Evolutionary conservation across 257 asterid genomes (phyloP), one percentile per base, ranked within the genome.

Genomic region (Capsicum chinense): DNA sequence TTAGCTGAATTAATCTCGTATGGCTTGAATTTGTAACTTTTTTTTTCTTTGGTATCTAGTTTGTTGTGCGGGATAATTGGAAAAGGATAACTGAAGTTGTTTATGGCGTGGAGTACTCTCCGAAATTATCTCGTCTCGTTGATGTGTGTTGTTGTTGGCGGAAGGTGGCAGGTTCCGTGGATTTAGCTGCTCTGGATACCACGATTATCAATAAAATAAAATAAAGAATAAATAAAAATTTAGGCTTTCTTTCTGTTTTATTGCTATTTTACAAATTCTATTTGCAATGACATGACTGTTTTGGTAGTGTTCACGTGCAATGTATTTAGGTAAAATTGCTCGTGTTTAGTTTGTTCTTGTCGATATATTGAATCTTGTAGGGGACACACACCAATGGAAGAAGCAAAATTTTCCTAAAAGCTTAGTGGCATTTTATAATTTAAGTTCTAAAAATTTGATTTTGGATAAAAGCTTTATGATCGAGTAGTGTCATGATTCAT

Each of bases 1-100:
- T 78, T 54, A 54, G 64, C 64, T 78, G 50, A 54, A 54, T 37
- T 71, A 71, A 42, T 69, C 13, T 69, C 52, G 76, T 68, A 37
- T 68, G 13, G 3, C 79, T 42, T 70, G 15, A 42, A 42, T 70
- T 13, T 42, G 9, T 42, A 8, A 6, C 10, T 9, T 16, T 9
- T 42, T 70, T 39, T 7, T 39, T 56, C 11, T 26, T n/a, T 42
- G 47, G 11, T 58, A 58, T 58, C 26, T 58, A 58, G 12, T n/a
- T 59, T n/a, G 66, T 59, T n/a, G 66, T 7, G 26, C 33, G 12
- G 2, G 15, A 14, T 56, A 15, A 6, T 56, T 56, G 62, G 4
- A 56, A 39, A 14, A 15, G 7, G 5, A 16, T 56, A 56, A 56
- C 3, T 56, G 62, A 15, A 56, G 62, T 56, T 56, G 62, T 56